Percentiles rank a stretch among this genome's conserved stretches.
Conservation (phyloP, 2,329 filamentous ascomycete genomes). For the Fusarium verticillioides region DNA sequence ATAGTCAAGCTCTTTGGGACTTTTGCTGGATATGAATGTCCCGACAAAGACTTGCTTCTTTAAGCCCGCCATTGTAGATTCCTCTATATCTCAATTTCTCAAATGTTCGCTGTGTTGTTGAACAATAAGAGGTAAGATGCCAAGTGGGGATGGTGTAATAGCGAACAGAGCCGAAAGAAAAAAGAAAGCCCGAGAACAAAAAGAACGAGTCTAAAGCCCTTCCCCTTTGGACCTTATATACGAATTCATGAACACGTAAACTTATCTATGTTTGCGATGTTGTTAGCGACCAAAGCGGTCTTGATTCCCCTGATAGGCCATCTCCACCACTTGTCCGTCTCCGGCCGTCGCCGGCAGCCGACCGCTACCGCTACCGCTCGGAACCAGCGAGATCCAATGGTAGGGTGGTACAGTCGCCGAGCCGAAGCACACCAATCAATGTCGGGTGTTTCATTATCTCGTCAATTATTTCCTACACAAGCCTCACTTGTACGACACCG, state of each 20-base stretch:
- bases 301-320: slow-evolving; percentile 38
- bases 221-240: slow-evolving; percentile 17
- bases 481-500: not conserved
- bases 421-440: not conserved
- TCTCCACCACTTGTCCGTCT: slow-evolving; percentile 29
- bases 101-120: not conserved
- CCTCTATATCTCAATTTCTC: not conserved
- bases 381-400: not conserved
- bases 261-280: slow-evolving; percentile 15
- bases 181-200: not conserved
- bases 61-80: slow-evolving; percentile 21
- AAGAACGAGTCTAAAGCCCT: not conserved
- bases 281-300: slow-evolving; percentile 19
- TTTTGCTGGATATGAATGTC: slow-evolving; percentile 65
- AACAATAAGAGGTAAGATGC: not conserved
- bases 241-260: slow-evolving; percentile 7
- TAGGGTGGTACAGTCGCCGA: not conserved
- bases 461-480: slow-evolving; percentile 18
- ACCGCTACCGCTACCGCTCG: slow-evolving; percentile 13
- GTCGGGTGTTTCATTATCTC: slow-evolving; percentile 3
- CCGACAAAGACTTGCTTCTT: slow-evolving; percentile 63
- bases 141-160: slow-evolving; percentile 12
- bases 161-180: not conserved
- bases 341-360: slow-evolving; percentile 45
- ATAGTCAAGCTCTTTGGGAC: slow-evolving; percentile 60